Evolutionary conservation across 2,329 filamentous ascomycete species (phyloP).

Genomic region (Penicillium frequentans): DNA sequence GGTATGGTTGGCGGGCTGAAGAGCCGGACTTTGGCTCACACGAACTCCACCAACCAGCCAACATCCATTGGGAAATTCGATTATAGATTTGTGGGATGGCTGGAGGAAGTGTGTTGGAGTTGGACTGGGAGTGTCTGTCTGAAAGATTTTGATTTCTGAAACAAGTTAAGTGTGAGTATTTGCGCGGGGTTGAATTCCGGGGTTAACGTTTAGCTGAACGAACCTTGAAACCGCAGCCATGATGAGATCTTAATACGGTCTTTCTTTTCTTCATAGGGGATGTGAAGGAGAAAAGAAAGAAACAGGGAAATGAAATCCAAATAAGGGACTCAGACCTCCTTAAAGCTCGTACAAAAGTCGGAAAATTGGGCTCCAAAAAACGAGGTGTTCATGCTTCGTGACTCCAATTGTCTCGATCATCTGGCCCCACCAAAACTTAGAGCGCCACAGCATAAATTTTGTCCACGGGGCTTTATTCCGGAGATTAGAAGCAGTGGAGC

Average conservation of each 20-base stretch:
- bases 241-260: background rate
- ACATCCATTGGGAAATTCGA: conserved; percentile 23
- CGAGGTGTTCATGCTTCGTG: background rate
- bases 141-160: background rate
- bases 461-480: background rate
- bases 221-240: conserved; percentile 1
- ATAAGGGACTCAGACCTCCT: conserved; percentile 3
- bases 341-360: background rate
- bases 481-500: background rate
- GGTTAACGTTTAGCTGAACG: background rate
- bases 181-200: background rate
- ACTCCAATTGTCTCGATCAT: background rate
- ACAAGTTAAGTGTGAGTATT: background rate
- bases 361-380: background rate
- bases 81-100: conserved; percentile 10
- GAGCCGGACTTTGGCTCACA: conserved; percentile 2
- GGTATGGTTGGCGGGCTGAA: conserved; percentile 8
- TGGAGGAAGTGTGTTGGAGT: background rate
- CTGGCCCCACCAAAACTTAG: background rate
- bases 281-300: background rate
- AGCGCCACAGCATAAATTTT: background rate
- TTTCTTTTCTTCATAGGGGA: background rate
- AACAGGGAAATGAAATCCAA: too few relatives aligned
- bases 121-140: background rate
- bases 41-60: conserved; percentile 19